These are phyloP conservation scores for Herpetomonas samuelpessoai DNA, from an alignment of 208 protist genomes.

Conservation along the genomic window DNA sequence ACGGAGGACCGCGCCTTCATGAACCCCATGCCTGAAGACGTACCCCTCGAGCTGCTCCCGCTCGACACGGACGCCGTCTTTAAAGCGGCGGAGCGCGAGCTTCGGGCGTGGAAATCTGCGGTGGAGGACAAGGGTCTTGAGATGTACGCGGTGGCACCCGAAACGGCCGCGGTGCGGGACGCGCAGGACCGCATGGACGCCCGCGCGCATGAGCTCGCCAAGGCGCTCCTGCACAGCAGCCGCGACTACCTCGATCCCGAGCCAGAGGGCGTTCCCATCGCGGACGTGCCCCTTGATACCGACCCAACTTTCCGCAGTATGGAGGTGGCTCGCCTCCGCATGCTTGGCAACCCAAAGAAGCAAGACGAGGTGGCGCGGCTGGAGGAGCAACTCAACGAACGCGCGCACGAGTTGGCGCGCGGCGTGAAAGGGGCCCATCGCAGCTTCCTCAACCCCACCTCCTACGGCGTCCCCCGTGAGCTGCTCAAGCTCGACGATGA, in stretches of 20 bases:
- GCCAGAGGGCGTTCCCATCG: slow-evolving; percentile 62
- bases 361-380: slow-evolving; percentile 35
- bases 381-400: slow-evolving; percentile 54
- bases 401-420: slow-evolving; percentile 53
- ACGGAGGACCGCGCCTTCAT: slow-evolving; percentile 49
- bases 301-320: slow-evolving; percentile 42
- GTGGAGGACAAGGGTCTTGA: slow-evolving; percentile 18
- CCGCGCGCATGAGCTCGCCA: slow-evolving; percentile 51
- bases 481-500: slow-evolving; percentile 45
- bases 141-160: neutral
- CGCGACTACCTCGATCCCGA: slow-evolving; percentile 65
- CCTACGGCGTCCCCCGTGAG: slow-evolving; percentile 44
- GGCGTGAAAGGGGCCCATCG: slow-evolving; percentile 42
- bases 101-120: slow-evolving; percentile 38
- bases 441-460: slow-evolving; percentile 43
- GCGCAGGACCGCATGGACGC: slow-evolving; percentile 44
- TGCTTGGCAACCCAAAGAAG: slow-evolving; percentile 29
- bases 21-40: slow-evolving; percentile 53
- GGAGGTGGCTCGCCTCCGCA: slow-evolving; percentile 35
- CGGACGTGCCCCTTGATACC: slow-evolving; percentile 49
- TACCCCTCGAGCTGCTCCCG: slow-evolving; percentile 51
- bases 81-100: slow-evolving; percentile 50
- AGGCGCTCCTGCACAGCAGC: slow-evolving; percentile 41
- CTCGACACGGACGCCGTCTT: slow-evolving; percentile 66
- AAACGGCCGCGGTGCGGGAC: slow-evolving; percentile 26